These are phyloP conservation scores for Fusarium albidum DNA, from an alignment of 2,329 filamentous ascomycete species.

Conservation along the genomic window DNA sequence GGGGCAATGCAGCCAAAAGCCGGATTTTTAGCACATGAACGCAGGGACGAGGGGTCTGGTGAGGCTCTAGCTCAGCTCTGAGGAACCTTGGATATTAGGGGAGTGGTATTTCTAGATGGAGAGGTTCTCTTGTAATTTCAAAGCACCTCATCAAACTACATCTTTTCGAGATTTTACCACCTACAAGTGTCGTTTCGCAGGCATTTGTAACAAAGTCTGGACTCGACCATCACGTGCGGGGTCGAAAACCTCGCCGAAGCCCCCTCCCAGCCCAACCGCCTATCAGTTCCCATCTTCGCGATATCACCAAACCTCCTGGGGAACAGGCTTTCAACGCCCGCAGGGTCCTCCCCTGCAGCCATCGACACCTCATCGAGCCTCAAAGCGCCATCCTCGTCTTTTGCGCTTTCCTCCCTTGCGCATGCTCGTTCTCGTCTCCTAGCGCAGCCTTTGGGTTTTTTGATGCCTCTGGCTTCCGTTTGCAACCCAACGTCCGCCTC, in stretches of 20 bases:
- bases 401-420: constrained; percentile 5
- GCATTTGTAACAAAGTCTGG: not conserved
- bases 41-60: constrained; percentile 29
- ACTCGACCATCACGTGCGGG: no score
- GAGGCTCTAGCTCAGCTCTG: constrained; percentile 11
- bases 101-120: constrained; percentile 14
- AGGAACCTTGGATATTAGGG: constrained; percentile 5
- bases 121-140: not conserved
- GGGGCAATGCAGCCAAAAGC: constrained; percentile 32
- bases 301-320: constrained; percentile 11
- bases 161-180: not conserved
- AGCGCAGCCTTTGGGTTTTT: constrained; percentile 8
- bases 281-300: constrained; percentile 20
- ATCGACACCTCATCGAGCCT: constrained; percentile 35
- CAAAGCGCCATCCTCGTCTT: constrained; percentile 24
- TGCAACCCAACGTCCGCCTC: constrained; percentile 27
- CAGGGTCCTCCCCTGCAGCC: constrained; percentile 33
- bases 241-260: not conserved
- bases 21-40: constrained; percentile 31
- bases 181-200: not conserved
- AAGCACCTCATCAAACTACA: not conserved
- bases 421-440: constrained; percentile 11
- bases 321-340: constrained; percentile 19
- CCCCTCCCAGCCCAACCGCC: not conserved
- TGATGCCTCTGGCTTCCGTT: constrained; percentile 8